Conservation (phyloP, 768 basidiomycete species). For the Hysterangium stoloniferum region DNA sequence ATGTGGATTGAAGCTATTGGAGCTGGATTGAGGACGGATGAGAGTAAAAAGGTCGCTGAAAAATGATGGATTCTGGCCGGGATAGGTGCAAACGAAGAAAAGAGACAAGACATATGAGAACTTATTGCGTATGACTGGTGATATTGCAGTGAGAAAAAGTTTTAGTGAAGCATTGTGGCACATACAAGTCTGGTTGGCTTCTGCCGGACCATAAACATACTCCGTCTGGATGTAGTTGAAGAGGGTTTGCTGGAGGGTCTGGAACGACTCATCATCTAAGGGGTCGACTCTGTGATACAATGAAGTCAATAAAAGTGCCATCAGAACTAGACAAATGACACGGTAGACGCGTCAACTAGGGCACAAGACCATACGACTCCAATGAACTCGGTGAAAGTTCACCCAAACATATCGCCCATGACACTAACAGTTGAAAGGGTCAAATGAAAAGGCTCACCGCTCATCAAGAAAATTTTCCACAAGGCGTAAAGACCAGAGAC, state of each 20-base stretch:
- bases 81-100: slow-evolving; percentile 83
- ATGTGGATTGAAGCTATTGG: slow-evolving; percentile 66
- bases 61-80: slow-evolving; percentile 80
- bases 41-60: slow-evolving; percentile 71
- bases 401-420: neutral
- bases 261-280: slow-evolving; percentile 63
- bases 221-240: slow-evolving; percentile 81
- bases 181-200: slow-evolving; percentile 76
- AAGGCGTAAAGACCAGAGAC: slow-evolving; percentile 75
- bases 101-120: slow-evolving; percentile 86
- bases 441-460: slow-evolving; percentile 45
- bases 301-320: slow-evolving; percentile 20
- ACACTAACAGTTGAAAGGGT: too few relatives aligned
- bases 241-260: slow-evolving; percentile 65
- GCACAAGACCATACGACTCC: slow-evolving; percentile 12
- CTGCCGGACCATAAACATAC: slow-evolving; percentile 79
- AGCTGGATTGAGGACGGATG: slow-evolving; percentile 39
- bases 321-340: slow-evolving; percentile 22
- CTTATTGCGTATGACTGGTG: slow-evolving; percentile 84
- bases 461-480: slow-evolving; percentile 78
- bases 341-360: slow-evolving; percentile 27
- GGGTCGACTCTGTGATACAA: slow-evolving; percentile 25
- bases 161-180: slow-evolving; percentile 14
- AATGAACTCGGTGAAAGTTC: slow-evolving; percentile 11
- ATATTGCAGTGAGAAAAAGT: slow-evolving; percentile 13